These are phyloP conservation scores for Fraxinus dipetala DNA, from an alignment of 305 asterid genomes.

Conservation along the genomic window DNA sequence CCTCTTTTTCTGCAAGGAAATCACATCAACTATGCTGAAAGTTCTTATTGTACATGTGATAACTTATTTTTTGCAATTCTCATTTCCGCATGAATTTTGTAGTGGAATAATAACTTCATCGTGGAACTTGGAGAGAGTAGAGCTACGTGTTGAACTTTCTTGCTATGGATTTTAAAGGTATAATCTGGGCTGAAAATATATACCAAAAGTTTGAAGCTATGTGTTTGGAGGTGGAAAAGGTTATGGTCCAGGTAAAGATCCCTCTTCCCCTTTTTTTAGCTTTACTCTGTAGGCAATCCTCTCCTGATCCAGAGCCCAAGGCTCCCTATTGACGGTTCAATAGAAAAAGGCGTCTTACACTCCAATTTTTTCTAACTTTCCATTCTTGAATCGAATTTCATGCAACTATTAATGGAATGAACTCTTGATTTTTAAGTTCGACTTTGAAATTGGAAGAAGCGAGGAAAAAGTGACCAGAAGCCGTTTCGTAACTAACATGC, in stretches of 20 bases:
- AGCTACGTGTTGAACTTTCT: slow-evolving; percentile 4
- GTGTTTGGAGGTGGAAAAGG: slow-evolving; percentile 53
- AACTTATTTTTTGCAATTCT: background rate
- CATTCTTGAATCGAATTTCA: background rate
- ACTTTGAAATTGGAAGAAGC: background rate
- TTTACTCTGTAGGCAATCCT: background rate
- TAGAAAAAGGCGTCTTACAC: background rate
- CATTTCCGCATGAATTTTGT: background rate
- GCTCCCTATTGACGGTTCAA: background rate
- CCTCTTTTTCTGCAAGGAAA: background rate
- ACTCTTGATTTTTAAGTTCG: background rate
- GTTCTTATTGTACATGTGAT: background rate
- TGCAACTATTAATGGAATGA: background rate
- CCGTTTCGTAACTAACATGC: background rate
- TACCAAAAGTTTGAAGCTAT: slow-evolving; percentile 47
- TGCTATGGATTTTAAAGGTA: slow-evolving; percentile 41
- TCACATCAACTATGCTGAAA: background rate
- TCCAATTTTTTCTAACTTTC: background rate
- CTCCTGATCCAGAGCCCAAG: background rate
- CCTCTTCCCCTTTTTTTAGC: background rate
- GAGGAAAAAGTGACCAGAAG: background rate
- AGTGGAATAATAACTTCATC: background rate
- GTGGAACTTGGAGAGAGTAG: background rate
- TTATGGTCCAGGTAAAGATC: slow-evolving; percentile 39
- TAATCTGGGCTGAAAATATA: slow-evolving; percentile 45